Conservation (phyloP, 2,329 filamentous ascomycete genomes). For the Fonsecaea pugnacius region DNA sequence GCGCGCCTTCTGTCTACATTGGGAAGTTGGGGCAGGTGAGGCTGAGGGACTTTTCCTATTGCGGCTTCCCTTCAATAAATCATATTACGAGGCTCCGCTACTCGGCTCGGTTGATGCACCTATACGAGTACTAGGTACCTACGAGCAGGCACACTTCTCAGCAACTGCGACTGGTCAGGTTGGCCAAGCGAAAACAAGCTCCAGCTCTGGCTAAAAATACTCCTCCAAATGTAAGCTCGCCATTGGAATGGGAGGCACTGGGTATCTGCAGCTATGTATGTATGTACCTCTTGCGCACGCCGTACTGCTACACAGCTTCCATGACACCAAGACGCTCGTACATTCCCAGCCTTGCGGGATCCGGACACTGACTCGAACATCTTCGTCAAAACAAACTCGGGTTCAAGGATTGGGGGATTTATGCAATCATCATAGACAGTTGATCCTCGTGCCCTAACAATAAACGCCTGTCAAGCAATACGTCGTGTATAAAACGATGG, state of each 20-base stretch:
- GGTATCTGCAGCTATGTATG: neutral
- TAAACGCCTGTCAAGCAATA: constrained; percentile 17
- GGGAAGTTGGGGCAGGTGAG: neutral
- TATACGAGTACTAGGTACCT: no score
- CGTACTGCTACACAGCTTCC: neutral
- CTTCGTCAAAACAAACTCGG: neutral
- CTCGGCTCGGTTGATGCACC: no score
- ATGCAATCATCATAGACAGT: neutral
- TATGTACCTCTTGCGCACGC: neutral
- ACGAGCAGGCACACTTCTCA: no score
- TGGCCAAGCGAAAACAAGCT: neutral
- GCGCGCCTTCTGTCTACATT: neutral
- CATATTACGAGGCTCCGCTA: no score
- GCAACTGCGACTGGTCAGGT: no score
- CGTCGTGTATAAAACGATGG: constrained; percentile 6
- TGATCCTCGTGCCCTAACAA: neutral
- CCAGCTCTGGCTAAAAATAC: neutral
- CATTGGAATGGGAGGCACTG: neutral
- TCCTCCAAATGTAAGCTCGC: neutral
- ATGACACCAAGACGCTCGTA: neutral
- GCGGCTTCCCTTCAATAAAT: neutral
- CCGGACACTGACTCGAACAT: neutral
- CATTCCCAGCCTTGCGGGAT: neutral
- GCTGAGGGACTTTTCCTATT: neutral
- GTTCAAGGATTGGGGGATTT: neutral